Percentiles rank a stretch among this genome's conserved stretches.
Evolutionary conservation across 2,329 filamentous ascomycete species (phyloP).

Genomic region (Xylariaceae sp.): DNA sequence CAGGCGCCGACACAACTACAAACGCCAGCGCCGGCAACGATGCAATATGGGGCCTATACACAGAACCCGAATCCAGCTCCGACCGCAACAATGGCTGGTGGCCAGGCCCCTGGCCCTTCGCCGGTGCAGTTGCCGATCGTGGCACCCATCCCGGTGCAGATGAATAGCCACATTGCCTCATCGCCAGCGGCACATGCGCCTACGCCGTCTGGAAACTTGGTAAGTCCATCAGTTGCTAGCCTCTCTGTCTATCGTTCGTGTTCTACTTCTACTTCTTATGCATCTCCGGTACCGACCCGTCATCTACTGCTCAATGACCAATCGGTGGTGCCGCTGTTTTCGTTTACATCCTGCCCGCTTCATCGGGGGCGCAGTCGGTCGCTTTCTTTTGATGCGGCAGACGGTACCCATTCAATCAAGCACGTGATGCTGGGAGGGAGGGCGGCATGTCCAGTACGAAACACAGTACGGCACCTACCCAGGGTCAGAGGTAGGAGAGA

Average conservation of each 20-base stretch:
- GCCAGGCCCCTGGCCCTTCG: slow-evolving; percentile 10
- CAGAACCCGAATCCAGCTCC: slow-evolving; percentile 1
- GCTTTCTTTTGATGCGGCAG: not conserved
- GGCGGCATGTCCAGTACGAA: no score
- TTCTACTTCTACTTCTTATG: not conserved
- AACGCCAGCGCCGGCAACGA: slow-evolving; percentile 5
- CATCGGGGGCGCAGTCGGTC: not conserved
- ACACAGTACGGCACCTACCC: no score
- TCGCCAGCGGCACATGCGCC: slow-evolving; percentile 32
- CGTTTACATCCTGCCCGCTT: not conserved
- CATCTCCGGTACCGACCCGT: not conserved
- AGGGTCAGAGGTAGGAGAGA: no score
- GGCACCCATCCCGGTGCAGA: slow-evolving; percentile 8
- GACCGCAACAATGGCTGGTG: not conserved
- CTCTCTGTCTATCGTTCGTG: not conserved
- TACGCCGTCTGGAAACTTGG: slow-evolving; percentile 30
- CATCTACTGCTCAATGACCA: not conserved
- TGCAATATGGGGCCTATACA: slow-evolving; percentile 9
- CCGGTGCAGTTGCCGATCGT: slow-evolving; percentile 16
- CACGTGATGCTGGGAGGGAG: not conserved
- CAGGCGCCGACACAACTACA: slow-evolving; percentile 1
- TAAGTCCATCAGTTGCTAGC: slow-evolving; percentile 20
- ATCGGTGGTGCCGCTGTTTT: not conserved
- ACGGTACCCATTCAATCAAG: not conserved
- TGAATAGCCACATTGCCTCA: slow-evolving; percentile 21